Evolutionary conservation across 1,139 yeast species (phyloP).

Genomic region (Saccharomyces hybrid): DNA sequence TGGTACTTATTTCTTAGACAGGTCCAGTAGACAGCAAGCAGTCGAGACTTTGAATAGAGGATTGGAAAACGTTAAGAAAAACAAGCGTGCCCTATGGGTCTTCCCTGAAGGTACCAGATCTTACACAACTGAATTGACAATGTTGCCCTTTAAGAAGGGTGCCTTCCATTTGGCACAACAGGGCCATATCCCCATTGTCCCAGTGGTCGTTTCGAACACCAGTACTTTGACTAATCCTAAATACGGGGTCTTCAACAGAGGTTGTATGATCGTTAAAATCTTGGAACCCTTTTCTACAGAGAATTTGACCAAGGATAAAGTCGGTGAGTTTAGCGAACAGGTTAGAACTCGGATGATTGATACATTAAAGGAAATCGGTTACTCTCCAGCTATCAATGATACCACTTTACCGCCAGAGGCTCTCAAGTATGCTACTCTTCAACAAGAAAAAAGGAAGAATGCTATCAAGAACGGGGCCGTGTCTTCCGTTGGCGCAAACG

Average conservation of each 20-base stretch:
- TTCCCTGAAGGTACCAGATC: constrained; percentile 97
- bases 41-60: constrained; percentile 67
- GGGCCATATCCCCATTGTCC: constrained; percentile 82
- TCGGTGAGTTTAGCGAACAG: constrained; percentile 41
- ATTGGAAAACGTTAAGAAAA: constrained; percentile 47
- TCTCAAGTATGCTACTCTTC: constrained; percentile 8
- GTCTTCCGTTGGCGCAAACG: background rate
- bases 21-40: constrained; percentile 72
- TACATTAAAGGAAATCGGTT: constrained; percentile 38
- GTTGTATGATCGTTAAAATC: constrained; percentile 59
- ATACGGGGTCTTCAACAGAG: constrained; percentile 50
- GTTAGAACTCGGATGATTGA: constrained; percentile 37
- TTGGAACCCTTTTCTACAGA: constrained; percentile 59
- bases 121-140: constrained; percentile 52
- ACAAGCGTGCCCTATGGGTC: constrained; percentile 68
- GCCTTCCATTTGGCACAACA: constrained; percentile 96
- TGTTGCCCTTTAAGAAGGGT: constrained; percentile 90
- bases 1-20: constrained; percentile 85
- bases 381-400: constrained; percentile 32
- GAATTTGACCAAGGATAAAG: constrained; percentile 53
- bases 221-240: constrained; percentile 62
- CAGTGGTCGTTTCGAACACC: constrained; percentile 80
- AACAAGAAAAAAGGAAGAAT: background rate
- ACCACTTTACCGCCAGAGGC: constrained; percentile 28
- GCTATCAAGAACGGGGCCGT: background rate